A percentile compares a stretch with the other conserved stretches of the same genome.
phyloP scores from a whole-genome alignment of 768 basidiomycete genomes.

The Boletus edulis region DNA sequence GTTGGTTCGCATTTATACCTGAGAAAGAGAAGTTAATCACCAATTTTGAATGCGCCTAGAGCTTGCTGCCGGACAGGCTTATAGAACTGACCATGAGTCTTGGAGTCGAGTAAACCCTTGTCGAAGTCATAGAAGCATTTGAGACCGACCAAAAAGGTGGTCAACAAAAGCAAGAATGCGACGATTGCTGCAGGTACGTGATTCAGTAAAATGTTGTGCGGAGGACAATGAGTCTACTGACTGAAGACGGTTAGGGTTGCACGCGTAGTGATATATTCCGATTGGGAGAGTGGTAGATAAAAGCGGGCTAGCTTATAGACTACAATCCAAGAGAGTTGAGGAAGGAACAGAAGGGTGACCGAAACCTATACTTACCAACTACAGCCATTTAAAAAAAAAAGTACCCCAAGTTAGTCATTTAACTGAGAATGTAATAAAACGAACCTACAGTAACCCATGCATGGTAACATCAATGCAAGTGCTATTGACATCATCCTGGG shows the following conservation, averaged over 20 bases:
- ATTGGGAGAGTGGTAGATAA: constrained; percentile 57
- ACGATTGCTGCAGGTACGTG: constrained; percentile 52
- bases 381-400: neutral
- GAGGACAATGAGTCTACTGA: constrained; percentile 34
- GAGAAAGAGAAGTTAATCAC: constrained; percentile 32
- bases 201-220: neutral
- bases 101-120: constrained; percentile 70
- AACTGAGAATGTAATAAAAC: neutral
- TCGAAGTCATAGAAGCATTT: constrained; percentile 83
- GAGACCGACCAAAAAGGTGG: constrained; percentile 74
- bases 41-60: constrained; percentile 26
- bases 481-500: constrained; percentile 66
- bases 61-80: constrained; percentile 29
- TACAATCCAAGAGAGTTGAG: constrained; percentile 25
- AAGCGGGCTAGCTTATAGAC: constrained; percentile 87
- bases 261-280: constrained; percentile 67
- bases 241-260: constrained; percentile 81
- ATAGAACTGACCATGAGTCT: constrained; percentile 66
- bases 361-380: constrained; percentile 28
- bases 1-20: constrained; percentile 51
- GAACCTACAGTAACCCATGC: constrained; percentile 71
- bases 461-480: constrained; percentile 74
- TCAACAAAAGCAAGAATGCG: constrained; percentile 69
- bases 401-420: constrained; percentile 1
- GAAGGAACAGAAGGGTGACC: neutral